A percentile compares a stretch with the other conserved stretches of the same genome.
These are phyloP conservation scores for Blumeriella jaapii DNA, from an alignment of 2,329 filamentous ascomycete species.

Conservation along the genomic window DNA sequence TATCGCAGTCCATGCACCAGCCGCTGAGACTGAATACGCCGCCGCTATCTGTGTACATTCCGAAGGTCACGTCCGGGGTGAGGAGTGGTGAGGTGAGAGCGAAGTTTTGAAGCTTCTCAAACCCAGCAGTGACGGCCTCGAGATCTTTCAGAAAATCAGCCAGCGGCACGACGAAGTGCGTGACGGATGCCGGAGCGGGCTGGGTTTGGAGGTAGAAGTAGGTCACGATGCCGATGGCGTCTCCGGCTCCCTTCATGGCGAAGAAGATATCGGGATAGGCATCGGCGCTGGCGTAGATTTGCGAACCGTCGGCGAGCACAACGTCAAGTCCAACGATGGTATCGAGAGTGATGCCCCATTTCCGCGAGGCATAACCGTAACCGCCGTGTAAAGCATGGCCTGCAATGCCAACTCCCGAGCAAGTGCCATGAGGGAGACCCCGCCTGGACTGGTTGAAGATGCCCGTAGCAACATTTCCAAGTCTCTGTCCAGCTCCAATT, in stretches of 20 bases:
- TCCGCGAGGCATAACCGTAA: conserved; percentile 32
- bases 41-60: conserved; percentile 31
- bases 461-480: conserved; percentile 39
- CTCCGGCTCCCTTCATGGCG: conserved; percentile 27
- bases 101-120: conserved; percentile 32
- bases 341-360: conserved; percentile 41
- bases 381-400: conserved; percentile 44
- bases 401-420: conserved; percentile 46
- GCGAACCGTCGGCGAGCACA: conserved; percentile 29
- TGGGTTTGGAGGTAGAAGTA: conserved; percentile 36
- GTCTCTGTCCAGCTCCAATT: conserved; percentile 41
- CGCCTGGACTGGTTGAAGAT: conserved; percentile 40
- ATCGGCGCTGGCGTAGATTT: conserved; percentile 20
- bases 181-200: conserved; percentile 37
- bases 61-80: conserved; percentile 31
- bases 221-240: conserved; percentile 29
- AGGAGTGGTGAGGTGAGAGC: conserved; percentile 30
- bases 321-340: conserved; percentile 36
- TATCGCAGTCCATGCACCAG: conserved; percentile 30
- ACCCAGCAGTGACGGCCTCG: conserved; percentile 19
- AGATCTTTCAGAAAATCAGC: conserved; percentile 29
- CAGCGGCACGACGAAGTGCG: conserved; percentile 36
- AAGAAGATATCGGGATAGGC: conserved; percentile 25
- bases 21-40: conserved; percentile 28
- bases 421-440: conserved; percentile 49